Evolutionary conservation across 2,329 filamentous ascomycete species (phyloP), one percentile per base, ranked within the genome.

Genomic region (Colletotrichum musicola): DNA sequence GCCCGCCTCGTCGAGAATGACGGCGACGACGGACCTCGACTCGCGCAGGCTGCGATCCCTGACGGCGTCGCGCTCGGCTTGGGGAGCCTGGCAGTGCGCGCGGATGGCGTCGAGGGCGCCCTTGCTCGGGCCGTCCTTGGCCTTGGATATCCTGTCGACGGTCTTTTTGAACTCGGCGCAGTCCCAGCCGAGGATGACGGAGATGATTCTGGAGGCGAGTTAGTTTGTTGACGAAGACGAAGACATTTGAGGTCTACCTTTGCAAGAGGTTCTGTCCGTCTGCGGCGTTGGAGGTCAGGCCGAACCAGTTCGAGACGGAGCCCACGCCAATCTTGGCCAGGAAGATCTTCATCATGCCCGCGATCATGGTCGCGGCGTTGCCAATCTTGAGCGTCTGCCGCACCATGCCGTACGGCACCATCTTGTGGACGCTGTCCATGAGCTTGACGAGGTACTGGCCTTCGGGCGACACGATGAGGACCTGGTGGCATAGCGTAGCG

Each of bases 211-310:
- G 2, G n/a, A n/a, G n/a, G n/a, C n/a, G n/a, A n/a, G n/a, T n/a
- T n/a, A n/a, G n/a, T n/a, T n/a, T n/a, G n/a, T n/a, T n/a, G n/a
- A n/a, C n/a, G n/a, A n/a, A n/a, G n/a, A n/a, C n/a, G n/a, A n/a
- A n/a, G n/a, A n/a, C n/a, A n/a, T n/a, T n/a, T n/a, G n/a, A n/a
- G n/a, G n/a, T n/a, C n/a, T 72, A 84, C 83, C 81, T 81, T 78
- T 95, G 93, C 72, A 96, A 78, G 9, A 95, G 77, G 75, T 95
- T 96, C 91, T 93, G 93, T 54, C 93, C 93, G 72, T 94, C 92
- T 70, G 93, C 89, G 0, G 90, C 87, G 54, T 88, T 89, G 54
- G 88, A 86, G 0, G 91, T 94, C 46, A 93, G 77, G 0, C 93
- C 92, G 12, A 95, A 86, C 91, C 91, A 95, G 76, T 94, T 95